Base-by-base conservation (phyloP, 805 yeast genomes). In the Ogataea nitratoaversa region DNA sequence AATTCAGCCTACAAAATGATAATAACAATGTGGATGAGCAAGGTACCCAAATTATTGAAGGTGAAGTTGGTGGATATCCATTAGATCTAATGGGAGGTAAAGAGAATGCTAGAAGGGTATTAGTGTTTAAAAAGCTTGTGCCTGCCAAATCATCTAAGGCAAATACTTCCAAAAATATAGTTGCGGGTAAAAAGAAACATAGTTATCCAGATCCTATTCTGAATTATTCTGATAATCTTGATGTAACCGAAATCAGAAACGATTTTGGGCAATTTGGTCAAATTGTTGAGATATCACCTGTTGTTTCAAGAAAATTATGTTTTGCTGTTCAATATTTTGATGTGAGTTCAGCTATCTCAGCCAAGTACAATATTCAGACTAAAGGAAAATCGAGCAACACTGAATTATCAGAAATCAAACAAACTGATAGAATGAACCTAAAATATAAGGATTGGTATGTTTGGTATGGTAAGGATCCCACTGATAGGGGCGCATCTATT, bases 401-500 rank as follows among this genome's bases (percentile, higher is more conserved):
- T 24, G 22, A 18, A 27, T 7, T 9, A 5, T 13, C 9, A 27
- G 46, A 38, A 8, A 19, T n/a, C 9, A 47, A 41, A 2, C 17
- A 28, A n/a, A 22, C 11, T 22, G 25, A 22, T 22, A 31, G 19
- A 9, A 33, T 81, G 49, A 53, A 65, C 38, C 48, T 48, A 4
- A 77, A 71, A 48, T 84, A 80, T 50, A 57, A 56, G 9, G 74
- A 66, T 4, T 85, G 93, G 93, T 60, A 68, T 7, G 60, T 81
- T 2, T 73, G 79, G 78, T 85, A 76, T 48, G 85, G 83, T 0
- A 72, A 70, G 32, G 95, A 85, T 57, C 74, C 76, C 1, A 69
- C 85, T 6, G 89, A 83, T 48, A 67, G 44, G 60, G 81, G 60
- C 49, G 48, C 45, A 28, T 37, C 43, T 17, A 38, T 43, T 6